Conservation (phyloP, 139 green algal genomes). For the Yamagishiella unicocca region DNA sequence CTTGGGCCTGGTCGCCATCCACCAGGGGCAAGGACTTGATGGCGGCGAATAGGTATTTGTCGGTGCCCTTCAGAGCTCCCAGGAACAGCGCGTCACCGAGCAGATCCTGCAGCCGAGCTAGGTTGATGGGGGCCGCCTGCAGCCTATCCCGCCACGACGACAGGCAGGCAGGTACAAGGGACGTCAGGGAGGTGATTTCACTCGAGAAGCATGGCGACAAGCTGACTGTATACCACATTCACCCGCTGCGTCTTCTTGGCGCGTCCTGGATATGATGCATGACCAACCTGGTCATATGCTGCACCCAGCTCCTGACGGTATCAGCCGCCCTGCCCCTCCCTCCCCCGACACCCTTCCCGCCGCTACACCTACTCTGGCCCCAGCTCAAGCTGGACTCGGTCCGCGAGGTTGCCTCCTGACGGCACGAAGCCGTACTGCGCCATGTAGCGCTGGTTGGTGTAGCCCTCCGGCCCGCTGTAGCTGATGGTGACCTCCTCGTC, state of each 20-base stretch:
- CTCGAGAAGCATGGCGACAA: too few relatives aligned
- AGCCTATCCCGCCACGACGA: not conserved
- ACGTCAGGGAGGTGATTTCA: too few relatives aligned
- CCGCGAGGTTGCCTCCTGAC: constrained; percentile 56
- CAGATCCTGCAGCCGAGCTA: constrained; percentile 52
- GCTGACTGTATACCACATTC: too few relatives aligned
- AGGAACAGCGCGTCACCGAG: constrained; percentile 59
- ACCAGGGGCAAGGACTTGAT: constrained; percentile 62
- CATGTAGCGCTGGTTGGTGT: constrained; percentile 65
- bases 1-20: not conserved
- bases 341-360: not conserved
- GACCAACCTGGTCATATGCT: too few relatives aligned
- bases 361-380: constrained; percentile 3
- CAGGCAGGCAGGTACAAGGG: too few relatives aligned
- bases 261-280: too few relatives aligned
- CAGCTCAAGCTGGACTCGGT: constrained; percentile 58
- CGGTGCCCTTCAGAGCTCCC: constrained; percentile 41
- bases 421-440: constrained; percentile 78
- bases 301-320: too few relatives aligned
- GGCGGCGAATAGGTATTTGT: constrained; percentile 55
- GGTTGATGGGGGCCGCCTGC: constrained; percentile 31
- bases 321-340: too few relatives aligned
- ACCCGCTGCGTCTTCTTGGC: too few relatives aligned
- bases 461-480: constrained; percentile 68
- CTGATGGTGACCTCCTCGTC: constrained; percentile 63